Base-by-base conservation (phyloP, 2,329 filamentous ascomycete species). In the Ceratocystis harringtonii region DNA sequence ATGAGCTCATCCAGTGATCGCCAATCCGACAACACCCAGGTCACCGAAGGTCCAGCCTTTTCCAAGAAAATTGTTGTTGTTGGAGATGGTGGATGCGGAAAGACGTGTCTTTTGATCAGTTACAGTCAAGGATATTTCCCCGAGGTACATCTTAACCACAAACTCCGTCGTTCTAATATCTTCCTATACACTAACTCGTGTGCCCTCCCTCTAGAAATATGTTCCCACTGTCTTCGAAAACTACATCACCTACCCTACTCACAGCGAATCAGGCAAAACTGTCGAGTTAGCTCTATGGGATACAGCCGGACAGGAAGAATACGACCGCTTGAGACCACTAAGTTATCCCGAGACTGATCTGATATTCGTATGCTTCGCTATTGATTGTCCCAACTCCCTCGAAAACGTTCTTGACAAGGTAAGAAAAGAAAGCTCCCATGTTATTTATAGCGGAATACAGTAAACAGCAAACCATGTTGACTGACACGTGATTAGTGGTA, bases 331-430 rank as follows among this genome's bases (percentile, higher is more conserved):
- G 74, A 87, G 94, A 70, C 94, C 94, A 58, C 84, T 99, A 62
- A 97, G 92, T 57, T 99, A 99, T 77, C 94, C 94, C 2, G 94
- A 99, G 78, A 99, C 94, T 12, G 94, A 99, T 75, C 82, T 99
- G 43, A 86, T 99, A 68, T 97, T 99, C 75, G 94, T 99, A 70
- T 99, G 94, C 81, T 99, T 99, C 76, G 94, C 94, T 69, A 96
- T 99, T 73, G 94, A 99, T 77, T 99, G 94, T 76, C 94, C 94
- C 44, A 96, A 96, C 76, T 97, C 92, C 5, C 81, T 99, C 64
- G 94, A 99, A 74, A 99, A 99, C 76, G 92, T 99, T 67, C 87
- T 97, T 79, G 94, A 99, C 79, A 99, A 99, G 87, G 94, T 96
- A 79, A 69, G 79, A 70, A 66, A 4, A 30, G 64, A 66, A 66